A percentile compares a stretch with the other conserved stretches of the same genome.
Conservation (phyloP, 2,329 filamentous ascomycete genomes). For the Dactylellina leptospora region DNA sequence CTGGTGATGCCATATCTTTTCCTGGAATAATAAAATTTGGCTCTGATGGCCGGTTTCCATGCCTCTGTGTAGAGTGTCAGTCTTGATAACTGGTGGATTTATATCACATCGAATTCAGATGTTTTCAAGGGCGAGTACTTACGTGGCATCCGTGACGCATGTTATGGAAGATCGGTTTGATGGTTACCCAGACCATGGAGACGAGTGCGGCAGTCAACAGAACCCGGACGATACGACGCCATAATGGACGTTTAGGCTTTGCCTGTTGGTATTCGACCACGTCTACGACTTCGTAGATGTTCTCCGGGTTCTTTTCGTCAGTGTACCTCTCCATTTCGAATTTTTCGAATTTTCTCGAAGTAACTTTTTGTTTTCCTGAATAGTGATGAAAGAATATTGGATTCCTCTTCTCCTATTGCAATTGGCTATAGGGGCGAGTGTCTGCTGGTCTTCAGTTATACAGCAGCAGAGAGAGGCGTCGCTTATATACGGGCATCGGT, state of each 20-base stretch:
- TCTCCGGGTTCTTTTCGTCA: conserved; percentile 36
- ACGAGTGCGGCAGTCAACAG: conserved; percentile 20
- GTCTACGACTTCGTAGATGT: conserved; percentile 28
- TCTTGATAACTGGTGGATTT: not conserved
- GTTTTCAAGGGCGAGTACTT: conserved; percentile 4
- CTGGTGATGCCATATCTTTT: conserved; percentile 1
- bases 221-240: conserved; percentile 26
- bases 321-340: conserved; percentile 53
- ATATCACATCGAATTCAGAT: not conserved
- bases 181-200: conserved; percentile 19
- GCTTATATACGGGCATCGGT: not conserved
- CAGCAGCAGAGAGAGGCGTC: not conserved
- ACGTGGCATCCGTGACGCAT: conserved; percentile 27
- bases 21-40: not conserved
- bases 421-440: not conserved
- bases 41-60: not conserved
- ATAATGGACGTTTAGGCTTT: conserved; percentile 45
- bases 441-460: not conserved
- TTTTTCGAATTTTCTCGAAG: conserved; percentile 2
- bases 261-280: conserved; percentile 18
- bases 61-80: not conserved
- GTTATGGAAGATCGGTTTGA: conserved; percentile 24
- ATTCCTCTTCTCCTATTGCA: not conserved
- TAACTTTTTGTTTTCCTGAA: not conserved
- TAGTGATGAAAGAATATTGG: not conserved